Evolutionary conservation across 176 grass and related monocot species (phyloP).

Genomic region (Otatea glauca): DNA sequence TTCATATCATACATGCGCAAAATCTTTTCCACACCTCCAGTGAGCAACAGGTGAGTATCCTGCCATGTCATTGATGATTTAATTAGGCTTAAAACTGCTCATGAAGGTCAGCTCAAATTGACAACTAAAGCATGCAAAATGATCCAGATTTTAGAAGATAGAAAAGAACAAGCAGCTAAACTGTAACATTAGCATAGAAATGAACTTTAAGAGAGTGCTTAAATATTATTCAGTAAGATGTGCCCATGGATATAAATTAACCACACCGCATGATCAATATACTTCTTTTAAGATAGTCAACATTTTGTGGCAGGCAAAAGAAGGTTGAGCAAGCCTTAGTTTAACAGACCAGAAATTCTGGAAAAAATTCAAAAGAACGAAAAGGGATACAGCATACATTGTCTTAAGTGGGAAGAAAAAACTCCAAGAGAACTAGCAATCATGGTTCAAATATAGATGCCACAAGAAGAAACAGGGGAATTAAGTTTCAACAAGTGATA

Average conservation of each 20-base stretch:
- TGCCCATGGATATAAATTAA: neutral
- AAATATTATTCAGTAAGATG: constrained; percentile 19
- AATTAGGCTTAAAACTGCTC: constrained; percentile 15
- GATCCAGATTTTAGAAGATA: neutral
- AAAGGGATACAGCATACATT: neutral
- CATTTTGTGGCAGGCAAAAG: neutral
- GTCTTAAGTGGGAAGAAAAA: neutral
- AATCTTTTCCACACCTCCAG: constrained; percentile 93
- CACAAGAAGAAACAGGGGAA: neutral
- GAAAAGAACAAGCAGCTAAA: neutral
- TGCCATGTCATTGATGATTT: constrained; percentile 23
- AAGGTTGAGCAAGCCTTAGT: neutral
- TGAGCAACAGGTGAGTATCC: constrained; percentile 91
- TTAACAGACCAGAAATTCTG: neutral
- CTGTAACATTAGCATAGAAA: neutral
- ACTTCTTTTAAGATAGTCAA: neutral
- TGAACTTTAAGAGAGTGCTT: neutral
- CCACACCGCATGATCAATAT: neutral
- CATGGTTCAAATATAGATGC: constrained; percentile 18
- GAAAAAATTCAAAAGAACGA: neutral
- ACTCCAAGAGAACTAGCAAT: neutral
- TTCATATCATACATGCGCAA: constrained; percentile 95
- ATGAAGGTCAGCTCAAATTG: constrained; percentile 15
- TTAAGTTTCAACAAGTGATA: constrained; percentile 31
- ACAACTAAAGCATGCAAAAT: constrained; percentile 7